phyloP scores from a whole-genome alignment of 768 basidiomycete species.

The Trametes gibbosa region DNA sequence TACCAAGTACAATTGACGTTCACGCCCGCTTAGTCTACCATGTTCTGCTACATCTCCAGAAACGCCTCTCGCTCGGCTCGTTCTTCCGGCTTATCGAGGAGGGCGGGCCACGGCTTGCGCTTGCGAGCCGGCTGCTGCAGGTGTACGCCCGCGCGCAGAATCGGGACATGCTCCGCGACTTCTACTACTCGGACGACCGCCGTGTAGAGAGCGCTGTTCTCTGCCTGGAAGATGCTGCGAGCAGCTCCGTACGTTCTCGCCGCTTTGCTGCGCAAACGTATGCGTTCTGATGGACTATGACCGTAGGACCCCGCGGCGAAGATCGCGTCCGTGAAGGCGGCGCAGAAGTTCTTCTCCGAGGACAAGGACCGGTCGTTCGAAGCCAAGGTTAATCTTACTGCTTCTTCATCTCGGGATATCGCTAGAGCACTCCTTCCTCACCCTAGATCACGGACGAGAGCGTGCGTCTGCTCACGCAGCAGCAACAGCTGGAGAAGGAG shows the following conservation, averaged over 20 bases:
- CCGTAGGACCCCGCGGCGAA: constrained; percentile 69
- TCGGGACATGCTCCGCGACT: constrained; percentile 88
- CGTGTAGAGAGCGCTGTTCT: constrained; percentile 91
- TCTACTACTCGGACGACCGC: constrained; percentile 97
- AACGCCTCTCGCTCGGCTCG: constrained; percentile 77
- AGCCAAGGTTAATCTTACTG: constrained; percentile 59
- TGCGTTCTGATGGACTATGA: background rate
- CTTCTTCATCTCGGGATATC: background rate
- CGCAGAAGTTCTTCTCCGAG: constrained; percentile 92
- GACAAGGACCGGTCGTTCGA: constrained; percentile 92
- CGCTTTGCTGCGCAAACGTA: too few species aligned
- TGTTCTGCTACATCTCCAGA: constrained; percentile 85
- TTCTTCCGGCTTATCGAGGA: constrained; percentile 96
- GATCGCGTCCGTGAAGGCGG: constrained; percentile 69
- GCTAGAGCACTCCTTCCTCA: background rate
- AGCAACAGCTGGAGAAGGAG: constrained; percentile 89
- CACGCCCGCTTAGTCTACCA: constrained; percentile 45
- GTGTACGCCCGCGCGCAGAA: constrained; percentile 91
- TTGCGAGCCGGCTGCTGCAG: constrained; percentile 78
- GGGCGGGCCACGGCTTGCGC: constrained; percentile 68
- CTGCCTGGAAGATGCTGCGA: constrained; percentile 76
- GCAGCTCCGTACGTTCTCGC: constrained; percentile 49
- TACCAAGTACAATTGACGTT: background rate
- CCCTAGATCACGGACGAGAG: constrained; percentile 89
- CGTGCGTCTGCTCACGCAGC: constrained; percentile 67